Percentiles rank a stretch among this genome's conserved stretches.
Conservation (phyloP, 2,329 filamentous ascomycete genomes). For the Orbilia ellipsospora region DNA sequence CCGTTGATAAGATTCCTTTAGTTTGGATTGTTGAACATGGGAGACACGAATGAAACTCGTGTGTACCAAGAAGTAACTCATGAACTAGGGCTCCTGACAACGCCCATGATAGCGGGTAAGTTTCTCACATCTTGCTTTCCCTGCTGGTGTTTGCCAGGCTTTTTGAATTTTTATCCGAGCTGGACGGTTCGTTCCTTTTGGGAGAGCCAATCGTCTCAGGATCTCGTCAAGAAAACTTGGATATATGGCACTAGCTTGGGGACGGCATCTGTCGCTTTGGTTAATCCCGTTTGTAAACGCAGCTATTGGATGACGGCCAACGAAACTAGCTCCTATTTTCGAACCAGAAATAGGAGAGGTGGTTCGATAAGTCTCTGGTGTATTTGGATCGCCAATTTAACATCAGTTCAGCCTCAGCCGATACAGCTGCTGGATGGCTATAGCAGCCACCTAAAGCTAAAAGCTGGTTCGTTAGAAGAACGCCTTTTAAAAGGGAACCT, state of each 20-base stretch:
- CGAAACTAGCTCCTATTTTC: conserved; percentile 27
- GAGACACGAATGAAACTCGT: conserved; percentile 21
- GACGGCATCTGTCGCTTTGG: conserved; percentile 23
- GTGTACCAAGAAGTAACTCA: conserved; percentile 12
- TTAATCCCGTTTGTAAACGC: conserved; percentile 50
- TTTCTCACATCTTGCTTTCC: too few relatives aligned
- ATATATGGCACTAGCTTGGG: conserved; percentile 18
- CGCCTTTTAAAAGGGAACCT: conserved; percentile 13
- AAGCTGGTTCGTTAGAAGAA: background rate
- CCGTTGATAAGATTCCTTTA: conserved; percentile 34
- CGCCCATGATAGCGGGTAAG: too few relatives aligned
- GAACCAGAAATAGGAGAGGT: conserved; percentile 27
- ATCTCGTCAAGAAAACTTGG: conserved; percentile 20
- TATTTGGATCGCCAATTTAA: background rate
- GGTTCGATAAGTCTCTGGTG: conserved; percentile 23
- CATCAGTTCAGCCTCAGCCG: conserved; percentile 39
- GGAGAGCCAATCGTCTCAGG: conserved; percentile 40
- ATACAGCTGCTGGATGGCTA: background rate
- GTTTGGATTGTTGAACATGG: background rate
- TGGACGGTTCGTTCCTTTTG: conserved; percentile 41
- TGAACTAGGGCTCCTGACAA: conserved; percentile 29
- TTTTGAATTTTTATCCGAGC: conserved; percentile 26
- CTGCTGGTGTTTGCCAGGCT: conserved; percentile 6
- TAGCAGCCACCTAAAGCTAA: background rate
- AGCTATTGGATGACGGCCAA: conserved; percentile 31